These are phyloP conservation scores for Exophiala bonariae DNA, from an alignment of 2,329 filamentous ascomycete genomes.

Conservation along the genomic window DNA sequence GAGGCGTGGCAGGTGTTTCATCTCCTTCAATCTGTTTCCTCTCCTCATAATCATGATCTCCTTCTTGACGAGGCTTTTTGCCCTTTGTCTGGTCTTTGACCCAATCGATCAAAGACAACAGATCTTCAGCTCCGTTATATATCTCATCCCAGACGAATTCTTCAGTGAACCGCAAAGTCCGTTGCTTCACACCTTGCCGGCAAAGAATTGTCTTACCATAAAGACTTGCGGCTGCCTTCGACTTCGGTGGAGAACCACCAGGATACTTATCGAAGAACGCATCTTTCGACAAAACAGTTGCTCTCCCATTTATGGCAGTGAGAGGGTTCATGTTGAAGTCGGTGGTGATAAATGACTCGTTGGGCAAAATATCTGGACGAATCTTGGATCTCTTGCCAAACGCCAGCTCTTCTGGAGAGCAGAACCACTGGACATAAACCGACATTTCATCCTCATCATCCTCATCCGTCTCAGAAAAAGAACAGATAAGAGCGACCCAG, in stretches of 20 bases:
- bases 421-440: constrained; percentile 92
- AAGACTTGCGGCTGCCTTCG: constrained; percentile 59
- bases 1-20: constrained; percentile 51
- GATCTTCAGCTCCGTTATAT: constrained; percentile 64
- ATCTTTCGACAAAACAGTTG: constrained; percentile 71
- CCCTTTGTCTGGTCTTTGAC: constrained; percentile 73
- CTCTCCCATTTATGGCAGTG: constrained; percentile 86
- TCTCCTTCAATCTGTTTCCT: constrained; percentile 36
- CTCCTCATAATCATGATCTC: constrained; percentile 26
- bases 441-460: constrained; percentile 69
- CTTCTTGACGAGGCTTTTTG: constrained; percentile 9
- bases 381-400: constrained; percentile 57
- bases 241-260: constrained; percentile 70
- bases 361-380: constrained; percentile 75
- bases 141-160: constrained; percentile 91
- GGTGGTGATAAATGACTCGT: constrained; percentile 88
- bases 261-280: constrained; percentile 71
- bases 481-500: constrained; percentile 87
- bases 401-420: constrained; percentile 77
- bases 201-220: constrained; percentile 88
- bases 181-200: constrained; percentile 81
- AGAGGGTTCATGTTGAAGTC: constrained; percentile 86
- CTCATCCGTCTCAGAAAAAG: constrained; percentile 73
- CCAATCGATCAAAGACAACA: constrained; percentile 65
- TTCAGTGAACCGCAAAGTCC: constrained; percentile 86